Evolutionary conservation across 768 basidiomycete species (phyloP), one percentile per base, ranked within the genome.

Genomic region (Serendipita sp.): DNA sequence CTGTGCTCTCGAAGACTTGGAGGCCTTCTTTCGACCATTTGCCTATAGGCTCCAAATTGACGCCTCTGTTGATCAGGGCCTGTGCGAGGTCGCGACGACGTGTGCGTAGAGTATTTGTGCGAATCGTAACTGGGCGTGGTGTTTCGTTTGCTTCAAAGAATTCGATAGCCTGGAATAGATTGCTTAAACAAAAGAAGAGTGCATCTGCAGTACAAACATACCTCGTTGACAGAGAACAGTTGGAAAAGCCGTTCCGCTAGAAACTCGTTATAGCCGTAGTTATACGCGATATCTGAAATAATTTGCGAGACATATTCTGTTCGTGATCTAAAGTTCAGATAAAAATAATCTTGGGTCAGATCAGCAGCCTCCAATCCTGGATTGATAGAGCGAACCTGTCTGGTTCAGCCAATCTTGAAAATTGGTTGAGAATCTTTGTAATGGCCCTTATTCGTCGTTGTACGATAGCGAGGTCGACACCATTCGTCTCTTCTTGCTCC

Each of bases 21-120:
- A 99, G 80, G 15, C 96, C 96, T 67, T 97, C 94, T 71, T 97
- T 98, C 33, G 91, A 91, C 96, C 96, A 98, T 76, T 98, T 98
- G 34, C 95, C 96, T 68, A 99, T 94, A 23, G 96, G 94, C 72
- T 98, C 95, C 63, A 99, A 81, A 71, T 91, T 96, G 66, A 98
- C 96, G 37, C 96, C 96, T 55, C 96, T 83, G 73, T 96, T 96
- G 69, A 98, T 85, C 40, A 99, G 79, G 0, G 85, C 81, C 74
- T 98, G 95, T 1, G 91, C 95, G 65, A 99, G 83, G 73, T 98
- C 96, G 55, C 95, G 83, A 68, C 96, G 80, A 66, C 96, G 82
- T 0, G 93, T 92, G 64, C 90, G 88, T 18, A 99, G 81, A 3
- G 94, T 98, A 73, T 99, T 99, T 40, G 94, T 93, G 66, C 96